Evolutionary conservation across 371 early-diverging fungal genomes (phyloP).

Genomic region (Entomophthora muscae): DNA sequence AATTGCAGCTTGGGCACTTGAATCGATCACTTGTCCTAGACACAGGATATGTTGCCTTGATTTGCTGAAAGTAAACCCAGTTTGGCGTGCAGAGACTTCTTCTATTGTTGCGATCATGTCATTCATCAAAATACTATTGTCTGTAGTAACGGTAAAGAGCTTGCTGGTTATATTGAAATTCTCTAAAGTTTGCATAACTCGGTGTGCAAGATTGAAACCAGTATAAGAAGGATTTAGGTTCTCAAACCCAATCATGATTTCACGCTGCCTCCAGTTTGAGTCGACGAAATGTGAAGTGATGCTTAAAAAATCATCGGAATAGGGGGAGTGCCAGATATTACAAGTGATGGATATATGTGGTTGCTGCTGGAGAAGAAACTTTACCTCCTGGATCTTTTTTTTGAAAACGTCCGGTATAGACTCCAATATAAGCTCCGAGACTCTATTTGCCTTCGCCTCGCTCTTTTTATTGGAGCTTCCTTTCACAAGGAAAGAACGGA

Average conservation of each 20-base stretch:
- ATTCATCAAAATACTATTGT: not conserved
- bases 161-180: not conserved
- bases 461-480: not conserved
- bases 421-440: not conserved
- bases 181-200: not conserved
- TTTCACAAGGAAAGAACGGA: not conserved
- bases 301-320: not conserved
- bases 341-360: not conserved
- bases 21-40: not conserved
- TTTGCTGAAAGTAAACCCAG: not conserved
- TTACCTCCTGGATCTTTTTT: not conserved
- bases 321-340: not conserved
- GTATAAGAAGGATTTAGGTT: not conserved
- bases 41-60: not conserved
- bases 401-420: not conserved
- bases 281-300: not conserved
- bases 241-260: not conserved
- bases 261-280: not conserved
- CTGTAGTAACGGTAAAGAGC: not conserved
- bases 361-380: not conserved
- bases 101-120: not conserved
- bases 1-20: not conserved
- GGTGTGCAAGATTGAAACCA: not conserved
- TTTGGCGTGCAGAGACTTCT: not conserved
- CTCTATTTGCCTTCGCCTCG: not conserved